A percentile compares a stretch with the other conserved stretches of the same genome.
Conservation (phyloP, 2,329 filamentous ascomycete genomes). For the Colletotrichum ledebouriae region DNA sequence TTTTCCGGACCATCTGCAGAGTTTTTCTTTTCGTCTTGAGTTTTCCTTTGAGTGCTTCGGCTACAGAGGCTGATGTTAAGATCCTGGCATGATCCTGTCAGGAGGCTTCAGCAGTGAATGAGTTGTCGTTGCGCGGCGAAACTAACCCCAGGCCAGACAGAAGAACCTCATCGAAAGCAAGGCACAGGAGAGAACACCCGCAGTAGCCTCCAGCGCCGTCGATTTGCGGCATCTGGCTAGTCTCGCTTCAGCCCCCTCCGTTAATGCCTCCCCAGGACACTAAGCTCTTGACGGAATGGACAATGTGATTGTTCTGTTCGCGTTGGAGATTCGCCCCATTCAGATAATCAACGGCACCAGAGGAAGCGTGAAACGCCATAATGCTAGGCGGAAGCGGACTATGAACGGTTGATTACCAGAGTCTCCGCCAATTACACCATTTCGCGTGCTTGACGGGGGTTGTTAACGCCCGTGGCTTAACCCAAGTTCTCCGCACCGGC, state of each 20-base stretch:
- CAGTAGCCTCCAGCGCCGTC: conserved; percentile 37
- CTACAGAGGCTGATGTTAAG: conserved; percentile 23
- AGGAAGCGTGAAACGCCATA: conserved; percentile 28
- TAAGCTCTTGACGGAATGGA: conserved; percentile 20
- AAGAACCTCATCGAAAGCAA: conserved; percentile 30
- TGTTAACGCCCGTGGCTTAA: conserved; percentile 6
- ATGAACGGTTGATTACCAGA: conserved; percentile 9
- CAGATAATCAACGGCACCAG: conserved; percentile 11
- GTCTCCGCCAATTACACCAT: conserved; percentile 6
- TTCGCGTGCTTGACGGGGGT: conserved; percentile 31
- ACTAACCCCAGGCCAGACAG: conserved; percentile 18
- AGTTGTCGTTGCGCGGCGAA: conserved; percentile 21
- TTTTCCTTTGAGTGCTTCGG: conserved; percentile 22
- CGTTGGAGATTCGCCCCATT: conserved; percentile 3
- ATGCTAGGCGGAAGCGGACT: not conserved
- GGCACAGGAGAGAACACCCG: conserved; percentile 28
- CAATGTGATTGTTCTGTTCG: conserved; percentile 8
- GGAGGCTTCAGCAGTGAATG: not conserved
- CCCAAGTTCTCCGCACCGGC: conserved; percentile 16
- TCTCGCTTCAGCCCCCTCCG: conserved; percentile 9
- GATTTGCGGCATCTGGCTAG: conserved; percentile 20
- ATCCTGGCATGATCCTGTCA: conserved; percentile 35
- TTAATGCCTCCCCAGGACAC: conserved; percentile 18
- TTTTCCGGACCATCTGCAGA: conserved; percentile 5
- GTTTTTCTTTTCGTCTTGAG: conserved; percentile 12